A percentile compares a stretch with the other conserved stretches of the same genome.
These are phyloP conservation scores for Diutina neorugosa DNA, from an alignment of 1,139 yeast species.

Conservation along the genomic window DNA sequence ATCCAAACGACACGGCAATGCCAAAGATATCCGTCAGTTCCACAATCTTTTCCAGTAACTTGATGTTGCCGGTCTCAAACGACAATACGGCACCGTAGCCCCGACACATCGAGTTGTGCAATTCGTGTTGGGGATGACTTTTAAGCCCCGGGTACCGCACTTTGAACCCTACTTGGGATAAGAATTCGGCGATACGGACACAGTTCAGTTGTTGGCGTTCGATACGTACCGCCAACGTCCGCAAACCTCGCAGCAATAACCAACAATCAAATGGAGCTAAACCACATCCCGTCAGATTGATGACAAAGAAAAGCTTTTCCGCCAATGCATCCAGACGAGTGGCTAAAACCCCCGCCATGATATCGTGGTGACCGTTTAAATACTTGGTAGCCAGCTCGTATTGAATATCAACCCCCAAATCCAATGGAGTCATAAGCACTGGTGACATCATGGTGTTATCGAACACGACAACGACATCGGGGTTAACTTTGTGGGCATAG, in stretches of 20 bases:
- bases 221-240: slow-evolving; percentile 72
- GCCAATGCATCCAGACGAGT: slow-evolving; percentile 53
- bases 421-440: slow-evolving; percentile 69
- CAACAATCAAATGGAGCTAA: slow-evolving; percentile 85
- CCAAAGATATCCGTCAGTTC: slow-evolving; percentile 70
- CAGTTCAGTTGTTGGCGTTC: slow-evolving; percentile 84
- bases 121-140: slow-evolving; percentile 68
- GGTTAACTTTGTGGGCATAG: slow-evolving; percentile 55
- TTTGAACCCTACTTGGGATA: slow-evolving; percentile 46
- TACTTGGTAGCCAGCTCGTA: slow-evolving; percentile 91
- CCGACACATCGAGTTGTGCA: slow-evolving; percentile 65
- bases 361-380: slow-evolving; percentile 87
- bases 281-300: slow-evolving; percentile 87
- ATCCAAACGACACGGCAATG: slow-evolving; percentile 88
- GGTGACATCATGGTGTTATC: slow-evolving; percentile 98
- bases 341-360: slow-evolving; percentile 89
- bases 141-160: slow-evolving; percentile 80
- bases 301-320: slow-evolving; percentile 57
- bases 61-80: slow-evolving; percentile 73
- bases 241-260: slow-evolving; percentile 76
- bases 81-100: slow-evolving; percentile 89
- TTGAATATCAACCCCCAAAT: slow-evolving; percentile 78
- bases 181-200: slow-evolving; percentile 58
- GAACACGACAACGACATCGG: slow-evolving; percentile 65
- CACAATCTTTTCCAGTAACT: slow-evolving; percentile 58